Evolutionary conservation across 371 early-diverging fungal genomes (phyloP).

Genomic region (Choanephora cucurbitarum): DNA sequence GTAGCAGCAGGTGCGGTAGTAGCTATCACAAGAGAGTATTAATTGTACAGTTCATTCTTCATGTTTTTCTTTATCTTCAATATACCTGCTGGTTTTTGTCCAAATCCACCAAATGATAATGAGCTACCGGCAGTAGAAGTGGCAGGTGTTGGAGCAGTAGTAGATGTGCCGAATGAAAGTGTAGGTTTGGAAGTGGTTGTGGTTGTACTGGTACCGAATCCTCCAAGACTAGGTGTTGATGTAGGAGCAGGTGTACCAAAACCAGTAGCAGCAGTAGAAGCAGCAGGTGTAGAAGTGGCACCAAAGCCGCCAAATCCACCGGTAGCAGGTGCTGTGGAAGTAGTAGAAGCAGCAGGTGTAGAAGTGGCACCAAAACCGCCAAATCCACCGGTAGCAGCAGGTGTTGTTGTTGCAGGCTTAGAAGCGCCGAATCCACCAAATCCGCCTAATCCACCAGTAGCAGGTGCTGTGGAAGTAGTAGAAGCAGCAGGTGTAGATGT

Average conservation of each 20-base stretch:
- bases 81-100: conserved; percentile 2
- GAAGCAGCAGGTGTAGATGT: conserved; percentile 14
- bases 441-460: conserved; percentile 9
- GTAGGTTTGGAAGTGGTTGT: conserved; percentile 13
- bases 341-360: conserved; percentile 5
- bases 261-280: conserved; percentile 20
- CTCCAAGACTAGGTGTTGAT: conserved; percentile 10
- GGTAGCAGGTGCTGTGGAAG: conserved; percentile 12
- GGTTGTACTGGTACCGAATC: conserved; percentile 15
- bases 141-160: conserved; percentile 8
- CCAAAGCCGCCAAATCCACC: conserved; percentile 32
- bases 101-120: conserved; percentile 13
- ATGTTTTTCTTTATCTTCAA: too few relatives aligned
- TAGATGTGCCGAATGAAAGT: conserved; percentile 13
- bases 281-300: conserved; percentile 23
- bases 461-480: conserved; percentile 9
- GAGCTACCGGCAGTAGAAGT: conserved; percentile 13
- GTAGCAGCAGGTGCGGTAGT: conserved; percentile 14
- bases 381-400: conserved; percentile 19
- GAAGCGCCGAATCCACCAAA: conserved; percentile 11
- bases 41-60: too few relatives aligned
- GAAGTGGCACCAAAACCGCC: conserved; percentile 6
- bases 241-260: conserved; percentile 6
- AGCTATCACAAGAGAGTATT: conserved; percentile 1
- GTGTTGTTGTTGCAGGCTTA: not conserved